phyloP scores from a whole-genome alignment of 139 green algal genomes.

The Astrephomene gubernaculifera region DNA sequence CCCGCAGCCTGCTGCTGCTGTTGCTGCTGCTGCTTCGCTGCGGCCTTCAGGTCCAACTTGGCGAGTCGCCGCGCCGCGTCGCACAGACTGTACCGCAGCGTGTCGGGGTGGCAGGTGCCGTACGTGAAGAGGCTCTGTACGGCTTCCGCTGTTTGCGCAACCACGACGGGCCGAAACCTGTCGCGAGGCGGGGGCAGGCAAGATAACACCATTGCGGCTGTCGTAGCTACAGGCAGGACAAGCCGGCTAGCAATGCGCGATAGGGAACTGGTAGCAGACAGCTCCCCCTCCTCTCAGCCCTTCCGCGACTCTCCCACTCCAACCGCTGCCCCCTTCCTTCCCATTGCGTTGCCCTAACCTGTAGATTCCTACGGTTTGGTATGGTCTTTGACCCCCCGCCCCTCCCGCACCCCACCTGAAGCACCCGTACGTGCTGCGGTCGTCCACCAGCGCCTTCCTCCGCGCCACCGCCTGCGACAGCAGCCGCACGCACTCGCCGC shows the following conservation, averaged over 20 bases:
- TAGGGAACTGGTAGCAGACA: too few relatives aligned
- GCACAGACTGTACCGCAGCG: not conserved
- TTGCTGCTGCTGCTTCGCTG: not conserved
- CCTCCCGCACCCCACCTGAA: slow-evolving; percentile 27
- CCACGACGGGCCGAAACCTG: slow-evolving; percentile 24
- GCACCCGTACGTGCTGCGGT: slow-evolving; percentile 24
- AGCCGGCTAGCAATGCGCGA: too few relatives aligned
- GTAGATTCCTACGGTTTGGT: too few relatives aligned
- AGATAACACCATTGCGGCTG: too few relatives aligned
- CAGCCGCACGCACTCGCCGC: slow-evolving; percentile 33
- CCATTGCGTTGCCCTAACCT: too few relatives aligned
- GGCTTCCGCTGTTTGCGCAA: slow-evolving; percentile 16
- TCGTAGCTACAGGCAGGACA: too few relatives aligned
- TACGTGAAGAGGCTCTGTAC: not conserved
- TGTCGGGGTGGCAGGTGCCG: not conserved
- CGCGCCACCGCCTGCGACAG: not conserved
- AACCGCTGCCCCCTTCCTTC: too few relatives aligned
- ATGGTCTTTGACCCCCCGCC: too few relatives aligned
- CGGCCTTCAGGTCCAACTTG: not conserved
- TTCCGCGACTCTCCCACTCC: too few relatives aligned
- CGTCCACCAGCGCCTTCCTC: not conserved
- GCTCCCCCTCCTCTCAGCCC: too few relatives aligned
- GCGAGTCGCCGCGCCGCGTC: not conserved
- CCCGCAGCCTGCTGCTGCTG: not conserved
- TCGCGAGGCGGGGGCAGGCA: not conserved